These are phyloP conservation scores for Cutaneotrichosporon sp. DNA, from an alignment of 1,284 basidiomycete genomes.

Conservation along the genomic window DNA sequence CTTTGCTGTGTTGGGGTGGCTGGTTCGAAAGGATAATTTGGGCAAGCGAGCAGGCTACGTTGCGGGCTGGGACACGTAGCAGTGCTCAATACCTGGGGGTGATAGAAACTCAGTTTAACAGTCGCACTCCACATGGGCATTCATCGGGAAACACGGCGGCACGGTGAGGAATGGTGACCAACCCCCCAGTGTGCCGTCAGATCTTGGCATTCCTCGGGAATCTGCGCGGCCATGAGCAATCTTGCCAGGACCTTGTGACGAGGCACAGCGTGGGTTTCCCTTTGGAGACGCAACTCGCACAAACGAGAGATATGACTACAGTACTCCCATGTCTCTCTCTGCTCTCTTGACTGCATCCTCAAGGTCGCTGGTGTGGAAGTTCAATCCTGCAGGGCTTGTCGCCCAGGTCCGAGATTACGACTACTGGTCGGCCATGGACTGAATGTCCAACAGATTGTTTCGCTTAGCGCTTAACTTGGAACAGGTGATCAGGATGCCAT, in stretches of 20 bases:
- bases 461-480: not conserved
- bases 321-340: not conserved
- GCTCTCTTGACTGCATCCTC: not conserved
- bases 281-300: not conserved
- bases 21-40: not conserved
- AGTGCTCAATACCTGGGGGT: not conserved
- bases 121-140: not conserved
- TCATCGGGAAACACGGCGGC: not conserved
- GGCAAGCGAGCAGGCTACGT: not conserved
- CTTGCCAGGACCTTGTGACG: not conserved
- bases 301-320: not conserved
- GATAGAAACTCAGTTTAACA: not conserved
- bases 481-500: slow-evolving; percentile 7
- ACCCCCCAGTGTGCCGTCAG: too few relatives aligned
- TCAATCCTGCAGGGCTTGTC: not conserved
- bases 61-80: not conserved
- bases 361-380: not conserved
- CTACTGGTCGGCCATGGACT: not conserved
- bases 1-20: not conserved
- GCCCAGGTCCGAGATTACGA: not conserved
- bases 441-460: not conserved
- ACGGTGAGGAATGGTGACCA: not conserved
- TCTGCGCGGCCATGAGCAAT: not conserved
- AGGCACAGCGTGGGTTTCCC: not conserved
- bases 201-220: too few relatives aligned